Percentiles rank a stretch among this genome's conserved stretches.
These are phyloP conservation scores for Globisporangium orthogonon DNA, from an alignment of 352 stramenopile species.

Conservation along the genomic window DNA sequence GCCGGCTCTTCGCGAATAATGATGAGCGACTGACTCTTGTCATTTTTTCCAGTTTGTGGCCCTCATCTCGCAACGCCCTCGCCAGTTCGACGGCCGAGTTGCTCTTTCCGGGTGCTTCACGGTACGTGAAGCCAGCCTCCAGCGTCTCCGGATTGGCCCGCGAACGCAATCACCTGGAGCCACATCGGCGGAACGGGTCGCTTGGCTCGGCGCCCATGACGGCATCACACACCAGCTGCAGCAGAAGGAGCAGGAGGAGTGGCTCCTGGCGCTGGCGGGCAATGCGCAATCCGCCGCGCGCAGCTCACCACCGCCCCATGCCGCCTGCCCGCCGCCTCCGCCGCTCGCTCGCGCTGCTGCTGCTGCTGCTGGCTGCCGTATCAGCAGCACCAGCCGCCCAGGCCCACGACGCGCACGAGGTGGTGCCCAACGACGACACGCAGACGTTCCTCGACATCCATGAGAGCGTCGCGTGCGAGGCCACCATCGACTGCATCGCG, in stretches of 20 bases:
- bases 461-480: constrained; percentile 26
- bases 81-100: no score
- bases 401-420: constrained; percentile 5
- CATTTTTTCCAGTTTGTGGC: no score
- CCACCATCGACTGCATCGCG: constrained; percentile 40
- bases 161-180: background rate
- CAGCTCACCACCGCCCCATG: background rate
- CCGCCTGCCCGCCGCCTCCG: background rate
- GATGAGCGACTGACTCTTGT: no score
- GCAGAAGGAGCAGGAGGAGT: background rate
- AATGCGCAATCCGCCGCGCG: background rate
- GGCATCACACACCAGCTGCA: no score
- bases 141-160: no score
- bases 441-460: constrained; percentile 12
- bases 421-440: constrained; percentile 13
- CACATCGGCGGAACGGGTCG: no score
- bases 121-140: no score
- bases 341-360: background rate
- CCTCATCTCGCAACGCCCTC: no score
- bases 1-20: no score
- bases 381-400: background rate
- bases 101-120: no score
- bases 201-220: no score
- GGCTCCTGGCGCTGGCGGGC: background rate
- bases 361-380: background rate